A percentile compares a stretch with the other conserved stretches of the same genome.
Conservation (phyloP, 1,284 basidiomycete species). For the Papiliotrema flavescens region DNA sequence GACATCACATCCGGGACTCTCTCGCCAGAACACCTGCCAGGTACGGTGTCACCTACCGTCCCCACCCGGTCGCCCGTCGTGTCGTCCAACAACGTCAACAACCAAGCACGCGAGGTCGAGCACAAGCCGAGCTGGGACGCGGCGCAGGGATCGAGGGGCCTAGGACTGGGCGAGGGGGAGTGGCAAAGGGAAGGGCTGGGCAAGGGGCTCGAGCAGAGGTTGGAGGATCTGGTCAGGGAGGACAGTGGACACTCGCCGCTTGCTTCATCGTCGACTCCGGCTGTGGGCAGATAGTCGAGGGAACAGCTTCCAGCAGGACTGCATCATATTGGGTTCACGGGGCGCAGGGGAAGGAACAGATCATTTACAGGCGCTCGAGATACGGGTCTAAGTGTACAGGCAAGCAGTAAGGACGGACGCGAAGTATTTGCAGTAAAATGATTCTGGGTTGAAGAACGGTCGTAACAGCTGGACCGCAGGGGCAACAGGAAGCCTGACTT, state of each 20-base stretch:
- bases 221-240: conserved; percentile 54
- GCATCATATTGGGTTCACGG: too few relatives aligned
- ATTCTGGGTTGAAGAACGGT: too few relatives aligned
- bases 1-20: conserved; percentile 59
- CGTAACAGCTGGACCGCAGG: too few relatives aligned
- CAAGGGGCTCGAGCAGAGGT: conserved; percentile 69
- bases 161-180: conserved; percentile 56
- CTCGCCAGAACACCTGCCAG: conserved; percentile 47
- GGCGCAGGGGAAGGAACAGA: too few relatives aligned
- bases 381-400: too few relatives aligned
- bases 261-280: too few relatives aligned
- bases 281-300: too few relatives aligned
- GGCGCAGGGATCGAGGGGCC: neutral
- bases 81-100: conserved; percentile 2
- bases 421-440: too few relatives aligned
- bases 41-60: conserved; percentile 39
- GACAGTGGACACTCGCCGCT: neutral
- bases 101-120: neutral
- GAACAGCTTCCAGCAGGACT: too few relatives aligned
- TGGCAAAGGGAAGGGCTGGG: conserved; percentile 80
- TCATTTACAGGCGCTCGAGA: too few relatives aligned
- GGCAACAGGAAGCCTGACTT: too few relatives aligned
- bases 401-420: too few relatives aligned
- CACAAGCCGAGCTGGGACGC: conserved; percentile 9
- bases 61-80: conserved; percentile 52